phyloP scores from a whole-genome alignment of 169 alveolate species.

The Eimeria sp. region DNA sequence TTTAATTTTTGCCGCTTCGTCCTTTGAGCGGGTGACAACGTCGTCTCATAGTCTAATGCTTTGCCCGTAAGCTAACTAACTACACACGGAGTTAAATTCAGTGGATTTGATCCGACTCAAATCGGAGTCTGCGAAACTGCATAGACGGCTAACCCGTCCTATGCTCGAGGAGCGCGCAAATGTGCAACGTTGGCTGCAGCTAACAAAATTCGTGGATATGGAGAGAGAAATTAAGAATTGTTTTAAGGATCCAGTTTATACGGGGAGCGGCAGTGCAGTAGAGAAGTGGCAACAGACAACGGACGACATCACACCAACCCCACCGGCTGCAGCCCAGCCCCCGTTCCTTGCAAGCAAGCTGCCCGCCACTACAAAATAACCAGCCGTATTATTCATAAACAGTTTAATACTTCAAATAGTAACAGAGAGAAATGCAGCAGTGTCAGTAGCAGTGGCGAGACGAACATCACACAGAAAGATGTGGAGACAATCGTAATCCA shows the following conservation, averaged over 20 bases:
- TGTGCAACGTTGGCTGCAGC: background rate
- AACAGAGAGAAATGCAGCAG: background rate
- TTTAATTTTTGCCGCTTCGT: background rate
- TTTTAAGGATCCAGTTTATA: background rate
- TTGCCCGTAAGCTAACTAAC: background rate
- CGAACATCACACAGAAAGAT: background rate
- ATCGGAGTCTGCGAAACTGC: background rate
- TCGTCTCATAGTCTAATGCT: background rate
- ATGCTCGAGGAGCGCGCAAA: background rate
- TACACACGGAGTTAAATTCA: background rate
- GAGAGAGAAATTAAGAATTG: background rate
- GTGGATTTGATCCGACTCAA: background rate
- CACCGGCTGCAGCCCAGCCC: conserved; percentile 50
- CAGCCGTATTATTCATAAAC: background rate
- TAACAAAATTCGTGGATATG: background rate
- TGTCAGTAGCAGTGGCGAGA: background rate
- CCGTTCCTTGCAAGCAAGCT: background rate
- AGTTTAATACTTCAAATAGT: background rate
- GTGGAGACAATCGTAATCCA: background rate
- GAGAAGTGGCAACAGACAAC: background rate
- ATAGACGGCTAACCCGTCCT: background rate
- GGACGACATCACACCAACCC: conserved; percentile 24
- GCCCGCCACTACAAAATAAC: background rate
- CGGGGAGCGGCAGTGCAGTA: background rate
- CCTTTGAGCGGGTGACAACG: background rate